phyloP scores from a whole-genome alignment of 2,329 filamentous ascomycete genomes.

The Ilyonectria robusta region DNA sequence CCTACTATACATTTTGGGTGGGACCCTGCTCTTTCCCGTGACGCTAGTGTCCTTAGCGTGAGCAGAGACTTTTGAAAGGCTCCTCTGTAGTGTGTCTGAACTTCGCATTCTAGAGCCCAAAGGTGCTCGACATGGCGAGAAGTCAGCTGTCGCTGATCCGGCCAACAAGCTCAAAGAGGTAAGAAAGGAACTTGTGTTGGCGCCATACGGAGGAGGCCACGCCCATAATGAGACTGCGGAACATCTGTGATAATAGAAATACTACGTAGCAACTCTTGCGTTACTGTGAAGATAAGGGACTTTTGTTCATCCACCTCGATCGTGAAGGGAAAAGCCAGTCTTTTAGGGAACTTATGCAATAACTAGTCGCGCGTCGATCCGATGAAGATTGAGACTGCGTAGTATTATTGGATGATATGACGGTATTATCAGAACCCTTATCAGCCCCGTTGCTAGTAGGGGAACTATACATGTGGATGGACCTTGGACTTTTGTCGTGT shows the following conservation, averaged over 20 bases:
- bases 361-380: not conserved
- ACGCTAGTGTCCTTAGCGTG: too few relatives aligned
- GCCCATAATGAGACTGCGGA: not conserved
- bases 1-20: too few relatives aligned
- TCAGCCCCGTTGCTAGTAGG: not conserved
- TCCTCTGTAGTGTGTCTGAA: not conserved
- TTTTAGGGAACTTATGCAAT: not conserved
- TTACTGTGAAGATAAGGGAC: not conserved
- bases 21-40: too few relatives aligned
- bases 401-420: not conserved
- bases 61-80: too few relatives aligned
- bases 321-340: not conserved
- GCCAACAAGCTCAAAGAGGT: not conserved
- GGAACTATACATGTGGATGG: not conserved
- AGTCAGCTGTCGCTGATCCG: not conserved
- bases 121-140: not conserved
- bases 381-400: not conserved
- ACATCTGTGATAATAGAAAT: not conserved
- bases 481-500: not conserved
- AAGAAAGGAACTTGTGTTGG: slow-evolving; percentile 2
- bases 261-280: not conserved
- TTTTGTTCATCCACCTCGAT: slow-evolving; percentile 1
- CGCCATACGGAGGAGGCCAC: not conserved
- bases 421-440: not conserved
- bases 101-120: not conserved